phyloP scores from a whole-genome alignment of 2,329 filamentous ascomycete genomes.

The Fusarium mangiferae region DNA sequence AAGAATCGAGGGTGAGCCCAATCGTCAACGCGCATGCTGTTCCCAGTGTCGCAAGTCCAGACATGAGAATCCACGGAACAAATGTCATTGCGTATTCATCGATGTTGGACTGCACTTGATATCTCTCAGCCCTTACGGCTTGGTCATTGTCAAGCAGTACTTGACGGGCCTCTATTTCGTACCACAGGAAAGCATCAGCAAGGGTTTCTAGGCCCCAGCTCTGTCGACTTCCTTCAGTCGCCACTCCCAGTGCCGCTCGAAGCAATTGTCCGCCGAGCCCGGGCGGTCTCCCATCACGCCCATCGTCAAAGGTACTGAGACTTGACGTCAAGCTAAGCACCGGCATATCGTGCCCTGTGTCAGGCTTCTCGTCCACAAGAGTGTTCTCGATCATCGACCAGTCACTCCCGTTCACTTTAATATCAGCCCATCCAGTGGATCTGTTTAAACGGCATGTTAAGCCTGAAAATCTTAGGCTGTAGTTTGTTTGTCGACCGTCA shows the following conservation, averaged over 20 bases:
- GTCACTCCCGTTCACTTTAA: slow-evolving; percentile 4
- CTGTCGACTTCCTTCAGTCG: not conserved
- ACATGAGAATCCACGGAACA: slow-evolving; percentile 28
- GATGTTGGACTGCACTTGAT: not conserved
- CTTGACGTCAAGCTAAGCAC: not conserved
- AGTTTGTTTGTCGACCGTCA: not conserved
- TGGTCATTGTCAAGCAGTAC: not conserved
- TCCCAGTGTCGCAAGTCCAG: slow-evolving; percentile 15
- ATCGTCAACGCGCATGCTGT: slow-evolving; percentile 14
- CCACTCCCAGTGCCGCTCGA: not conserved
- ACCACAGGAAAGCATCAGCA: slow-evolving; percentile 26
- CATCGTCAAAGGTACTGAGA: not conserved
- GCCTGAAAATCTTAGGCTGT: slow-evolving; percentile 9
- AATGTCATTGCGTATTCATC: slow-evolving; percentile 27
- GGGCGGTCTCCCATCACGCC: not conserved
- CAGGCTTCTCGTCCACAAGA: not conserved
- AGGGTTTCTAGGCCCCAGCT: slow-evolving; percentile 17
- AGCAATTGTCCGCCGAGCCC: slow-evolving; percentile 20
- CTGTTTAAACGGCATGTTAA: slow-evolving; percentile 9
- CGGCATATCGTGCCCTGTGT: not conserved
- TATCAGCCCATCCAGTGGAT: slow-evolving; percentile 12
- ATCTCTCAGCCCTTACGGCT: not conserved
- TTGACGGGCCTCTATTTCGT: not conserved
- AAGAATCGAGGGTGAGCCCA: slow-evolving; percentile 19
- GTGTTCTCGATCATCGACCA: slow-evolving; percentile 1